Evolutionary conservation across 129 eudicot species (phyloP).

Genomic region (Mikania micrantha): DNA sequence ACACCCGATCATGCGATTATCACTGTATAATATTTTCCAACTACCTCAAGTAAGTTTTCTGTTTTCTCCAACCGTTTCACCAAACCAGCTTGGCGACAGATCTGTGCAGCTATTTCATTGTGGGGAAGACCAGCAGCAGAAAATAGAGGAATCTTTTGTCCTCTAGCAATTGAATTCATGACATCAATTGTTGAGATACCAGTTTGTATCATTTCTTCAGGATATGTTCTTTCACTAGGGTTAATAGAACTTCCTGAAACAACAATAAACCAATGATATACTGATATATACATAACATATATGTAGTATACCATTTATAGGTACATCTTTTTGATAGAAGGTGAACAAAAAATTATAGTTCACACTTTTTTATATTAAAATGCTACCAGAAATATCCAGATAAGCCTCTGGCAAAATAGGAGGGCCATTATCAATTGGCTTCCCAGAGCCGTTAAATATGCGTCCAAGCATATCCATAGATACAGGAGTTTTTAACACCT

Average conservation of each 20-base stretch:
- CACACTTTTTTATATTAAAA: background rate
- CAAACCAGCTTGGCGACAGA: slow-evolving; percentile 98
- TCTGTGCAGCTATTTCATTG: slow-evolving; percentile 99
- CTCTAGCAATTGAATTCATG: slow-evolving; percentile 97
- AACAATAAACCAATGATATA: slow-evolving; percentile 5
- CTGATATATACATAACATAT: background rate
- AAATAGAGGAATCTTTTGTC: slow-evolving; percentile 96
- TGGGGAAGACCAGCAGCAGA: slow-evolving; percentile 99
- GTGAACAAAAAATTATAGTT: background rate
- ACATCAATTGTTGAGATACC: slow-evolving; percentile 98
- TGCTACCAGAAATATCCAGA: slow-evolving; percentile 76
- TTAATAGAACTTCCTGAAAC: slow-evolving; percentile 89
- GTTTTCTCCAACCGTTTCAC: slow-evolving; percentile 93
- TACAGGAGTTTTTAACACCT: slow-evolving; percentile 96
- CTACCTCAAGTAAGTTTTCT: slow-evolving; percentile 84
- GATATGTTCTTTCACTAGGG: slow-evolving; percentile 97
- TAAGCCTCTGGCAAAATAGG: slow-evolving; percentile 96
- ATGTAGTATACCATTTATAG: background rate
- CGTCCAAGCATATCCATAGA: slow-evolving; percentile 99
- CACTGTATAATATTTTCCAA: background rate
- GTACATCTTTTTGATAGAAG: background rate
- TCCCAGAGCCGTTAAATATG: slow-evolving; percentile 93
- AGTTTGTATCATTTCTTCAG: slow-evolving; percentile 98
- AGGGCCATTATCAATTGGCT: slow-evolving; percentile 96
- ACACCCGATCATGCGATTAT: background rate